A percentile compares a stretch with the other conserved stretches of the same genome.
phyloP scores from a whole-genome alignment of 148 eudicot species.

The Fagopyrum esculentum region DNA sequence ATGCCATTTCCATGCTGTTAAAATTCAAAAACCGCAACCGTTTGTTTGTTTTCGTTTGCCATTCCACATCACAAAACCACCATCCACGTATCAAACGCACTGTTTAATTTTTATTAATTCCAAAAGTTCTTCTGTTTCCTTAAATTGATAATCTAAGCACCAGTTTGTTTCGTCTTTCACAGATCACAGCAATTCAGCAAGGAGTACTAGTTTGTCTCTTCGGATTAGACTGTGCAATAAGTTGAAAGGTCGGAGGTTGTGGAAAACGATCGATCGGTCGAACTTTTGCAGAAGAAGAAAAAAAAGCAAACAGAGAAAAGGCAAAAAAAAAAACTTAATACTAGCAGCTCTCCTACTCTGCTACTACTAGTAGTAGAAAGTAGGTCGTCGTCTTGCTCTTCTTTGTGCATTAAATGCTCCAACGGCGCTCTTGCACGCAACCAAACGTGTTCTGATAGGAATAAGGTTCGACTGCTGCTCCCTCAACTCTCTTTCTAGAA shows the following conservation, averaged over 20 bases:
- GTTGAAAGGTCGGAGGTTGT: slow-evolving; percentile 11
- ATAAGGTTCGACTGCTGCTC: slow-evolving; percentile 11
- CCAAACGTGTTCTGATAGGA: slow-evolving; percentile 13
- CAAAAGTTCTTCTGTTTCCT: not conserved
- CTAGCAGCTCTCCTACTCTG: slow-evolving; percentile 2
- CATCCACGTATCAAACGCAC: not conserved
- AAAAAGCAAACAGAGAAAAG: slow-evolving; percentile 13
- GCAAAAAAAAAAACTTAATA: slow-evolving; percentile 10
- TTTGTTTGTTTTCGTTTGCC: not conserved
- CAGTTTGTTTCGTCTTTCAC: slow-evolving; percentile 3
- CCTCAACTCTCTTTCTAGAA: slow-evolving; percentile 4
- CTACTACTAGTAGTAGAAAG: slow-evolving; percentile 10
- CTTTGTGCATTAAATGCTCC: slow-evolving; percentile 14
- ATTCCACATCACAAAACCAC: slow-evolving; percentile 1
- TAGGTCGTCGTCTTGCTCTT: slow-evolving; percentile 14
- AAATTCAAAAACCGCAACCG: not conserved
- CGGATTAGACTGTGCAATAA: slow-evolving; percentile 1
- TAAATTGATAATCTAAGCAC: not conserved
- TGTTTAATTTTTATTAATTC: not conserved
- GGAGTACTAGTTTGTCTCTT: not conserved
- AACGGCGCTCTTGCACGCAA: slow-evolving; percentile 16
- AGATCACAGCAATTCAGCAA: not conserved
- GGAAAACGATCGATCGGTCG: slow-evolving; percentile 8
- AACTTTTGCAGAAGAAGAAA: slow-evolving; percentile 6
- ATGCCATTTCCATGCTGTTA: slow-evolving; percentile 4